Conservation (phyloP, 352 stramenopile species). For the Phytophthora chlamydospora region DNA sequence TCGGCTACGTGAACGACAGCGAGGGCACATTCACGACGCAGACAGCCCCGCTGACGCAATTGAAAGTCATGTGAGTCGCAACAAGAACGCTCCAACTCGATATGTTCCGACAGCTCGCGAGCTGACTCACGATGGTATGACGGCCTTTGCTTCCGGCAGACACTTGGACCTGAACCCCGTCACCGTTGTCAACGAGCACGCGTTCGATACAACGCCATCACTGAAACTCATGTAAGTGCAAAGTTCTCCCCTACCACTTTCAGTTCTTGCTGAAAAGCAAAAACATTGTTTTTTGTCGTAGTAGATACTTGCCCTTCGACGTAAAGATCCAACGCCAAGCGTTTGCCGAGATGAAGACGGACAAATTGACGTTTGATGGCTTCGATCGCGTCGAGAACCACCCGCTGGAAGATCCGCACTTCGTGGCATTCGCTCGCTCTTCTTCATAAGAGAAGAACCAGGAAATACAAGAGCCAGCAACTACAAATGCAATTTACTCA, state of each 20-base stretch:
- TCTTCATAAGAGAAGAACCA: not conserved
- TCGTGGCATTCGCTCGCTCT: conserved; percentile 56
- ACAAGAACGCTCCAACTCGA: not conserved
- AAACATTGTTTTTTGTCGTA: conserved; percentile 7
- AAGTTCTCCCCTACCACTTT: not conserved
- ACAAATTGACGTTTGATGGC: conserved; percentile 69
- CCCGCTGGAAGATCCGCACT: conserved; percentile 68
- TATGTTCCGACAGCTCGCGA: conserved; percentile 7
- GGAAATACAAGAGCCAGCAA: not conserved
- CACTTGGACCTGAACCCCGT: conserved; percentile 80
- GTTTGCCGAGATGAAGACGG: conserved; percentile 78
- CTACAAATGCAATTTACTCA: not conserved
- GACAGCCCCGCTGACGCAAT: conserved; percentile 54
- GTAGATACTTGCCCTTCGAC: conserved; percentile 73
- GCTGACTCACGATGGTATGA: conserved; percentile 11
- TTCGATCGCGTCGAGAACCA: conserved; percentile 57
- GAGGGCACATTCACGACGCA: conserved; percentile 53
- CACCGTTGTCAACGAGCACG: conserved; percentile 74
- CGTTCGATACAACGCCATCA: conserved; percentile 52
- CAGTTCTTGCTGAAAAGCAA: conserved; percentile 3
- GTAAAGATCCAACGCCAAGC: conserved; percentile 77
- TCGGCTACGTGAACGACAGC: conserved; percentile 58
- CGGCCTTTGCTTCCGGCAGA: conserved; percentile 30
- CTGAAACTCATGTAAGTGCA: conserved; percentile 71
- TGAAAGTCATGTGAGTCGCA: conserved; percentile 74